Evolutionary conservation across 352 stramenopile genomes (phyloP), one percentile per base, ranked within the genome.

Genomic region (Pseudoperonospora humuli): DNA sequence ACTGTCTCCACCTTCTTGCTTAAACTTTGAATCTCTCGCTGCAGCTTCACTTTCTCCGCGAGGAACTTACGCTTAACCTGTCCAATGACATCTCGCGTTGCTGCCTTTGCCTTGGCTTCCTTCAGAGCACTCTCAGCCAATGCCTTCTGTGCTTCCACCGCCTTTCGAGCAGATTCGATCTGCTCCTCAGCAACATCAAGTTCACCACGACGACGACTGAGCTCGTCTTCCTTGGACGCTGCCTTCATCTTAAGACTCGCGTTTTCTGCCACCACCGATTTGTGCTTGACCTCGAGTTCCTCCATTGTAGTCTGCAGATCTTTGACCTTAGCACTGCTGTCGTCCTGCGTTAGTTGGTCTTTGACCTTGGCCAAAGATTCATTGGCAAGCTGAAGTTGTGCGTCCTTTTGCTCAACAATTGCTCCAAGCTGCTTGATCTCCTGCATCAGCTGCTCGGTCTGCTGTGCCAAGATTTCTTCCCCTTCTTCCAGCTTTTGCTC

Each of bases 41-140:
- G 55, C 7, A 83, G 42, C 59, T 67, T 80, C 32, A 84, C 55
- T 32, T 74, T 82, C 24, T 80, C 67, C n/a, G 60, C 64, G 18
- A 63, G 35, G 9, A 75, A 54, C 39, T 75, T 69, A 11, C 62
- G 61, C 46, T 77, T 80, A 23, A 25, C 33, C 24, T 69, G 54
- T 5, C 29, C 48, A 52, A 57, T 21, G n/a, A 32, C 29, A 9
- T 71, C 54, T 43, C 56, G 55, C 19, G 56, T 33, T 2, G 50
- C 26, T 23, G 60, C 46, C 32, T 60, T 61, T 15, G 64, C 48
- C 29, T 72, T 65, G 0, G 61, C 43, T 23, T 50, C 45, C 15
- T 69, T 65, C 27, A 65, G 50, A 17, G 53, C 43, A 29, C 23
- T 51, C 21, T 63, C 59, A 13, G 38, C 44, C 7, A 39, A 35